Evolutionary conservation across 2,329 filamentous ascomycete genomes (phyloP).

Genomic region (Nemania sp.): DNA sequence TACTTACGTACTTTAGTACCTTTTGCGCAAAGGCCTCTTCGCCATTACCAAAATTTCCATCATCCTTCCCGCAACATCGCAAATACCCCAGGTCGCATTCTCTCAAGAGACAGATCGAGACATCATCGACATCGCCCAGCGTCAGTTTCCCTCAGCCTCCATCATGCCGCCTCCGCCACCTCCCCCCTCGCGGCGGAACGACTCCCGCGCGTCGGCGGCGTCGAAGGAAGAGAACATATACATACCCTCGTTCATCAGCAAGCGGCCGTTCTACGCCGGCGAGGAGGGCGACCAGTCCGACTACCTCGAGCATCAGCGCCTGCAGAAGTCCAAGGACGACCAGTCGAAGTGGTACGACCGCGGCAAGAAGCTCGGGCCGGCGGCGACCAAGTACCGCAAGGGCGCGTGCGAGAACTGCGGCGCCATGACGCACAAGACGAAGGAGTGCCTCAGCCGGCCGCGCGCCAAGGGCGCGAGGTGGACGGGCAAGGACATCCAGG

Average conservation of each 20-base stretch:
- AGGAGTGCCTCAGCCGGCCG: slow-evolving; percentile 88
- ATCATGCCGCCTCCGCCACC: slow-evolving; percentile 50
- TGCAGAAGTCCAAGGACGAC: slow-evolving; percentile 73
- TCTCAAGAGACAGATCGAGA: too few species aligned
- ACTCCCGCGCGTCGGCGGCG: slow-evolving; percentile 45
- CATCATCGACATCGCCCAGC: not conserved
- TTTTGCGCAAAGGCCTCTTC: not conserved
- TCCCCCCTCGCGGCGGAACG: slow-evolving; percentile 42
- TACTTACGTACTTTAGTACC: not conserved
- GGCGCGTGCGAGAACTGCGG: slow-evolving; percentile 99
- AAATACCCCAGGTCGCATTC: not conserved
- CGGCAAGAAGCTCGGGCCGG: slow-evolving; percentile 80
- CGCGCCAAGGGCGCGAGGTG: slow-evolving; percentile 88
- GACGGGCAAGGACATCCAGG: slow-evolving; percentile 91
- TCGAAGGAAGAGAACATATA: slow-evolving; percentile 96
- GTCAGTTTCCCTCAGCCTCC: not conserved
- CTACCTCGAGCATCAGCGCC: slow-evolving; percentile 95
- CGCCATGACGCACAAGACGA: slow-evolving; percentile 93
- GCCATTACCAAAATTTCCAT: not conserved
- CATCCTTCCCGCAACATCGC: not conserved
- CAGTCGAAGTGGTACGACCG: slow-evolving; percentile 91
- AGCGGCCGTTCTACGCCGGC: slow-evolving; percentile 92
- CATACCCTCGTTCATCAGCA: slow-evolving; percentile 97
- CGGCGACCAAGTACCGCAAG: slow-evolving; percentile 95
- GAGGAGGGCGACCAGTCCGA: slow-evolving; percentile 75